Evolutionary conservation across 306 rosid species (phyloP).

Genomic region (Dicorynia guianensis): DNA sequence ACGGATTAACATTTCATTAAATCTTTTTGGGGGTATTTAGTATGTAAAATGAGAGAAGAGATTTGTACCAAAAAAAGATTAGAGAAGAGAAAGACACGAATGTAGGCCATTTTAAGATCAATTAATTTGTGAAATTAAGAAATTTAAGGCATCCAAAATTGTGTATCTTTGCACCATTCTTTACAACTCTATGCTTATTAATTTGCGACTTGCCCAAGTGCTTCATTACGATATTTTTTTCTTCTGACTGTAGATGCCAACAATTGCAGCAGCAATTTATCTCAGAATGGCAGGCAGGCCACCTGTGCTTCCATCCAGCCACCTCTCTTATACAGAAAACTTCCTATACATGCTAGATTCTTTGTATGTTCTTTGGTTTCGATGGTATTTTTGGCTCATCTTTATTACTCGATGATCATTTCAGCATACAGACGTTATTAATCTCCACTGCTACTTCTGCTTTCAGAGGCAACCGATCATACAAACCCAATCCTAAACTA

Average conservation of each 20-base stretch:
- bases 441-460: too few relatives aligned
- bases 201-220: constrained; percentile 20
- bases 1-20: too few relatives aligned
- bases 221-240: constrained; percentile 7
- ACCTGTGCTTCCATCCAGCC: constrained; percentile 86
- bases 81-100: too few relatives aligned
- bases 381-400: not conserved
- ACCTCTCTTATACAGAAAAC: constrained; percentile 86
- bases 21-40: too few relatives aligned
- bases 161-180: too few relatives aligned
- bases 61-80: too few relatives aligned
- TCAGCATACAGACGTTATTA: too few relatives aligned
- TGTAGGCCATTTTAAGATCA: too few relatives aligned
- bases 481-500: constrained; percentile 79
- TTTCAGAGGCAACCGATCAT: constrained; percentile 79
- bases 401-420: too few relatives aligned
- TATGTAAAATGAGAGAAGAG: too few relatives aligned
- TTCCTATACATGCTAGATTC: constrained; percentile 96
- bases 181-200: constrained; percentile 17
- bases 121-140: too few relatives aligned
- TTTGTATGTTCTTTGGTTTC: constrained; percentile 74
- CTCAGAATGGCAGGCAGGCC: constrained; percentile 88
- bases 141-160: too few relatives aligned
- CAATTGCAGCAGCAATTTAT: constrained; percentile 88
- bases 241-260: constrained; percentile 68